Base-by-base conservation (phyloP, 2,329 filamentous ascomycete genomes). In the Stemphylium lycopersici region DNA sequence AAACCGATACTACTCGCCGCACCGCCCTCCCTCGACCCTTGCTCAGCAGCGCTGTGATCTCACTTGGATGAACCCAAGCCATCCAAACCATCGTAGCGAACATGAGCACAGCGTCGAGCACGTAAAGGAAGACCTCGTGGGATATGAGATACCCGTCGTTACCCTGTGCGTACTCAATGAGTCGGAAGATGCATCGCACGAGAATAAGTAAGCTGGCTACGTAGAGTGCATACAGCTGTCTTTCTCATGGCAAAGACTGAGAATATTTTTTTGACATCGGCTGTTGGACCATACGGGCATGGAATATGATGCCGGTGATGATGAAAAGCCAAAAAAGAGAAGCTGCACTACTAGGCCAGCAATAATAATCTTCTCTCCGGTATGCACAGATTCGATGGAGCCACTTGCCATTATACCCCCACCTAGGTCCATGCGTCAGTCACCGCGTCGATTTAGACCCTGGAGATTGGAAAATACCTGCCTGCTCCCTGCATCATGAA, bases 311-410 rank as follows among this genome's bases (percentile, higher is more conserved):
- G 1, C 50, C 49, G 0, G 55, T 54, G 15, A 67, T 7, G 47
- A 80, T 71, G 70, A 83, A 83, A 82, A 70, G 8, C 74, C 76
- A 58, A 83, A 83, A 58, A 80, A 78, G 51, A 75, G 33, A 32
- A 83, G 67, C 54, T 84, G 80, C 39, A 83, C 65, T 10, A 75
- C 65, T 15, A 83, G 68, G 2, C 81, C 81, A 8, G 36, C 77
- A 7, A 83, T 67, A 48, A 83, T 76, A 48, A 83, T 64, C 49
- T 73, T 71, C 42, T 78, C 65, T 45, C 79, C 79, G 3, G 66
- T 71, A 13, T 76, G 53, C 48, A 65, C 3, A 15, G 63, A 58
- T 1, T 31, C 36, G 2, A 49, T 46, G 5, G 69, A 69, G 2
- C 68, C 68, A 15, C 26, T 48, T 57, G 72, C 66, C 54, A 77